Conservation (phyloP, 306 rosid species). For the Pueraria montana region DNA sequence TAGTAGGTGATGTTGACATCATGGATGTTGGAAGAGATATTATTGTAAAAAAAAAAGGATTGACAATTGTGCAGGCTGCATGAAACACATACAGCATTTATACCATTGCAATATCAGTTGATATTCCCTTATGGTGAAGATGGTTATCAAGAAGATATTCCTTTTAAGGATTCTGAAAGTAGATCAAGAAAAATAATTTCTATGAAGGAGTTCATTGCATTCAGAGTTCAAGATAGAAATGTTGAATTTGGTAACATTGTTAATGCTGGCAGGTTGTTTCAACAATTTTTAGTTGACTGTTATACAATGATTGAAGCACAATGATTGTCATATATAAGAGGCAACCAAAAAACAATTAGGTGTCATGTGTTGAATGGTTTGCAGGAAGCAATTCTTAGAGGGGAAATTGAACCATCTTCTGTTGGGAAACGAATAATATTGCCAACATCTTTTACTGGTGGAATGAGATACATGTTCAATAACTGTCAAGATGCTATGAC, state of each 20-base stretch:
- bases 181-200: too few relatives aligned
- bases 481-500: too few relatives aligned
- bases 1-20: neutral
- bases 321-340: too few relatives aligned
- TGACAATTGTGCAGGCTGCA: neutral
- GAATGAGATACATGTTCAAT: too few relatives aligned
- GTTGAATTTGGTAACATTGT: neutral
- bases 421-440: too few relatives aligned
- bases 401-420: too few relatives aligned
- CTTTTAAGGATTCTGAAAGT: too few relatives aligned
- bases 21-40: neutral
- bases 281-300: neutral
- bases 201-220: neutral
- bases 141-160: neutral
- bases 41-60: neutral
- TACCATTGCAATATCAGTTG: neutral
- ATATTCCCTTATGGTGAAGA: neutral
- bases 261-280: neutral
- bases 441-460: too few relatives aligned
- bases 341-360: too few relatives aligned
- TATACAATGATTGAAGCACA: too few relatives aligned
- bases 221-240: neutral
- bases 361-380: too few relatives aligned
- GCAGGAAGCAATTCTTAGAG: too few relatives aligned
- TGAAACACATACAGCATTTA: neutral